Evolutionary conservation across 163 green algal genomes (phyloP).

Genomic region (Chlorella variabilis): DNA sequence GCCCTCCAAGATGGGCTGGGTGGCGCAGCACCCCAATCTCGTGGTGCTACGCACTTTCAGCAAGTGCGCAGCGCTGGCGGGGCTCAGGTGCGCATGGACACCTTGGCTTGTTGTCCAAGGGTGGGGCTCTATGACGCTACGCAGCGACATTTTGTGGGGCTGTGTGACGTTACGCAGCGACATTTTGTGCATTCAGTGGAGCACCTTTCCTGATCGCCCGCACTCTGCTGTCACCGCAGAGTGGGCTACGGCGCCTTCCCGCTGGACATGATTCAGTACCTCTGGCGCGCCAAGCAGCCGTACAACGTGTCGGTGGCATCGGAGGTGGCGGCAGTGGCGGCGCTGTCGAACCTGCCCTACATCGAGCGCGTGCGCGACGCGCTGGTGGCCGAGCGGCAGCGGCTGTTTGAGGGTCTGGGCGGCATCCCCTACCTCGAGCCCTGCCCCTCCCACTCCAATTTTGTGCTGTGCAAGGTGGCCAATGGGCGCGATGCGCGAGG

Average conservation of each 20-base stretch:
- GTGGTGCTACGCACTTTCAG: slow-evolving; percentile 98
- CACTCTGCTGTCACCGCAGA: no score
- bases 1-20: slow-evolving; percentile 81
- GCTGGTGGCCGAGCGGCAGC: slow-evolving; percentile 44
- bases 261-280: slow-evolving; percentile 80
- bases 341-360: slow-evolving; percentile 90
- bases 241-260: slow-evolving; percentile 97
- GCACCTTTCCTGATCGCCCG: no score
- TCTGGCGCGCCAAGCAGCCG: slow-evolving; percentile 99
- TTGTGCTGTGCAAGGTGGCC: slow-evolving; percentile 92
- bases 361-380: slow-evolving; percentile 64
- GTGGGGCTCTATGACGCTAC: no score
- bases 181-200: no score
- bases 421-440: slow-evolving; percentile 85
- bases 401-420: slow-evolving; percentile 73
- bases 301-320: slow-evolving; percentile 99
- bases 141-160: no score
- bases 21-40: slow-evolving; percentile 87
- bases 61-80: slow-evolving; percentile 92
- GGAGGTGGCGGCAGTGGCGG: slow-evolving; percentile 89
- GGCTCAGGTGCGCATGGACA: not conserved
- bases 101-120: no score
- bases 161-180: no score
- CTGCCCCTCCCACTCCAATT: slow-evolving; percentile 95
- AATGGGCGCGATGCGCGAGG: slow-evolving; percentile 72